Evolutionary conservation across 305 asterid genomes (phyloP).

Genomic region (Fraxinus angustifolia): DNA sequence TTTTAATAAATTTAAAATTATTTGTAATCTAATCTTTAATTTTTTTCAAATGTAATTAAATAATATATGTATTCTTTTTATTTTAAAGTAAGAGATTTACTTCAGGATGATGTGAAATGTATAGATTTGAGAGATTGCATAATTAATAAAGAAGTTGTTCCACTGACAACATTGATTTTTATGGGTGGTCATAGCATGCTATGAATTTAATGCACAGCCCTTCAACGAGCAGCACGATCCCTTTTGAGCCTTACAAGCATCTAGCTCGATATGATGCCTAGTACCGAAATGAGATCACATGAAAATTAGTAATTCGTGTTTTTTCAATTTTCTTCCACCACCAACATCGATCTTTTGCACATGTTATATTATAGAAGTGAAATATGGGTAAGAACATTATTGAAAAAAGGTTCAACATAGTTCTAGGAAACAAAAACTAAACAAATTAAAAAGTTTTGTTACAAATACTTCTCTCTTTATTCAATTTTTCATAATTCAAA

Average conservation of each 20-base stretch:
- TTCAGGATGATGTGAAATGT: background rate
- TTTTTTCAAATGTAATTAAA: too few species aligned
- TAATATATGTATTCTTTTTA: too few species aligned
- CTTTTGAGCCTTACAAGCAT: conserved; percentile 49
- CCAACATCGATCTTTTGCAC: background rate
- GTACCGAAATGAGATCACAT: background rate
- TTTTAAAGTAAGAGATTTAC: background rate
- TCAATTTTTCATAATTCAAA: background rate
- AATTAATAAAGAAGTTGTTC: background rate
- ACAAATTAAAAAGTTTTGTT: background rate
- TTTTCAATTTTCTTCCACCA: background rate
- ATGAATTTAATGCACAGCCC: background rate
- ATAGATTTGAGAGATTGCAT: background rate
- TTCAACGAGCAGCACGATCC: conserved; percentile 34
- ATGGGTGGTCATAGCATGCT: background rate
- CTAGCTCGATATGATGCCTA: background rate
- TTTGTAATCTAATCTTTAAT: too few species aligned
- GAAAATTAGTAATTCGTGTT: background rate
- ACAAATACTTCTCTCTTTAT: background rate
- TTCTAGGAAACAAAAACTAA: background rate
- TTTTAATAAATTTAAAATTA: too few species aligned
- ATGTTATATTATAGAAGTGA: background rate
- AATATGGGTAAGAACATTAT: background rate
- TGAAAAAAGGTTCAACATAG: background rate
- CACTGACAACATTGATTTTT: background rate